Evolutionary conservation across 164 flowering plant genomes (phyloP).

Genomic region (Vitis rotundifolia): DNA sequence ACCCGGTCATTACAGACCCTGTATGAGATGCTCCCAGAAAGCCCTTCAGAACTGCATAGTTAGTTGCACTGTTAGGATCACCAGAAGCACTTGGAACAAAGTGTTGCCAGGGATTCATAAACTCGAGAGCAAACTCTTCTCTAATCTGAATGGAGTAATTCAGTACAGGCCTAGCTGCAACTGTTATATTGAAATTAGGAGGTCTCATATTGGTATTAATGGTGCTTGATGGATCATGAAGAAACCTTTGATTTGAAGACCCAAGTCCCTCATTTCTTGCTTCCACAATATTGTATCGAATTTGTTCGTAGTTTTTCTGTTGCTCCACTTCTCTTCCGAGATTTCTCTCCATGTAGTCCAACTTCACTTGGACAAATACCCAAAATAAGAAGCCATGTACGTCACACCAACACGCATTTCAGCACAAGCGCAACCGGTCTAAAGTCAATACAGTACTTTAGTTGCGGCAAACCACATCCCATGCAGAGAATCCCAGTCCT

Average conservation of each 20-base stretch:
- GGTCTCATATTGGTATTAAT: constrained; percentile 46
- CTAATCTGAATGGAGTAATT: constrained; percentile 91
- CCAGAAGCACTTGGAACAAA: constrained; percentile 35
- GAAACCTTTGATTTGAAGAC: constrained; percentile 37
- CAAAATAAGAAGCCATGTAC: constrained; percentile 8
- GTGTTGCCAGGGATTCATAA: constrained; percentile 56
- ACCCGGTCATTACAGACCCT: too few relatives aligned
- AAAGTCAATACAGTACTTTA: constrained; percentile 2
- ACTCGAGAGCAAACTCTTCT: constrained; percentile 91
- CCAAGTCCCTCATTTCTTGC: constrained; percentile 41
- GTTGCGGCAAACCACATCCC: background rate
- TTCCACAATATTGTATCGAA: constrained; percentile 32
- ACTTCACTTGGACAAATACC: constrained; percentile 15
- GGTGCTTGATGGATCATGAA: constrained; percentile 42
- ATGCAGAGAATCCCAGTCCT: background rate
- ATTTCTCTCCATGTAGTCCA: constrained; percentile 40
- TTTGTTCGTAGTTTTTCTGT: constrained; percentile 38
- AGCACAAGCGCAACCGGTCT: background rate
- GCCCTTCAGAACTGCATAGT: constrained; percentile 59
- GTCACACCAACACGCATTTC: constrained; percentile 7
- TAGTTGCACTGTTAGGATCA: constrained; percentile 38
- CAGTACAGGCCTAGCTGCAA: constrained; percentile 52
- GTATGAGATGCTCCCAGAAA: constrained; percentile 54
- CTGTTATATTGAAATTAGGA: constrained; percentile 39
- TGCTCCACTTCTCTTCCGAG: constrained; percentile 36